Evolutionary conservation across 352 stramenopile genomes (phyloP), one percentile per base, ranked within the genome.

Genomic region (Phytophthora brassicae): DNA sequence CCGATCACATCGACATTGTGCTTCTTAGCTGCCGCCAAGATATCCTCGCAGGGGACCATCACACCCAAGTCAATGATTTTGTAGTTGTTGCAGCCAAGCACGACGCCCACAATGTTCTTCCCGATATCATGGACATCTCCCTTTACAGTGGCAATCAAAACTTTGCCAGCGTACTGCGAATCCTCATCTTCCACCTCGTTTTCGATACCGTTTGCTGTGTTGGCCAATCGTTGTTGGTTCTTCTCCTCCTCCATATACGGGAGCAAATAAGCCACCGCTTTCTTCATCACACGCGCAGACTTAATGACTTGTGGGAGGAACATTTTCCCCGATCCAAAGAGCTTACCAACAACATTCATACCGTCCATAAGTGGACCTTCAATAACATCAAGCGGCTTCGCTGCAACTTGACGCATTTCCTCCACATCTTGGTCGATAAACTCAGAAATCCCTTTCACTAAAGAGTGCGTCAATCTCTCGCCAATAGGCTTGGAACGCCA

Each of bases 241-340:
- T 99, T 99, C 69, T 99, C 97, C 65, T 96, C 83, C 59, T 99
- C 96, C 94, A 99, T 99, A 73, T 97, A 99, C 14, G 97, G 97
- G 49, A 99, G 78, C 51, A 99, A 78, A 63, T 99, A 98, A 7
- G 95, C 95, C 19, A 99, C 97, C 41, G 97, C 97, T 70, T 99
- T 99, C 79, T 99, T 99, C 97, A 99, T 99, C 0, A 99, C 97
- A 65, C 96, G 92, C 42, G 97, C 96, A 23, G 89, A 98, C 69
- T 99, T 99, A 68, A 99, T 99, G 26, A 99, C 97, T 80, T 99
- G 96, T 13, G 96, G 96, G 56, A 99, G 79, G 59, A 99, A 99
- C 96, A 99, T 99, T 64, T 99, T 99, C 46, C 96, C 96, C 23
- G 92, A 75, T 29, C 96, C 96, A 70, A 99, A 99, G 7, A 99